Evolutionary conservation across 2,329 filamentous ascomycete species (phyloP).

Genomic region (Clarireedia monteithiana): DNA sequence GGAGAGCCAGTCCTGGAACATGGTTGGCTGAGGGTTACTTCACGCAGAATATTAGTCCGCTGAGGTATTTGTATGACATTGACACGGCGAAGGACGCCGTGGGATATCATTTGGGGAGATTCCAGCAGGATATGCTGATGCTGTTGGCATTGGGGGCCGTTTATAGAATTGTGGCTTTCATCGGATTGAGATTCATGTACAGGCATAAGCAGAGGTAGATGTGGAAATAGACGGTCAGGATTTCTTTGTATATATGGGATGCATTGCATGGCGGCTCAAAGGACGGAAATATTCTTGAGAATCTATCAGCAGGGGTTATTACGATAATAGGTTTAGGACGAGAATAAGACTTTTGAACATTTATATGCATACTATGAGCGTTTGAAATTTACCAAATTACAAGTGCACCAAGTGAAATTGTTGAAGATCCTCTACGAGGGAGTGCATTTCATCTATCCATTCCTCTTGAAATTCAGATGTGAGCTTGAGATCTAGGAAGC

Average conservation of each 20-base stretch:
- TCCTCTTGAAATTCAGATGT: too few species aligned
- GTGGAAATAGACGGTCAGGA: neutral
- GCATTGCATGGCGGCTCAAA: too few species aligned
- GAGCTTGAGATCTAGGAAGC: too few species aligned
- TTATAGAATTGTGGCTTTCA: slow-evolving; percentile 35
- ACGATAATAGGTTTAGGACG: too few species aligned
- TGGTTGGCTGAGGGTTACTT: slow-evolving; percentile 52
- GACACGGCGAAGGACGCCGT: slow-evolving; percentile 36
- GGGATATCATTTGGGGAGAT: slow-evolving; percentile 40
- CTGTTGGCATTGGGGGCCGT: slow-evolving; percentile 27
- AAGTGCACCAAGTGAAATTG: too few species aligned
- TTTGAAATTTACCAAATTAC: too few species aligned
- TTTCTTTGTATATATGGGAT: neutral
- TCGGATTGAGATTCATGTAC: slow-evolving; percentile 30
- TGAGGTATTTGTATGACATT: slow-evolving; percentile 43
- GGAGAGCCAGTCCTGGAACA: slow-evolving; percentile 40
- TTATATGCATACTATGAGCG: too few species aligned
- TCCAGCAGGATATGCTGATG: slow-evolving; percentile 38
- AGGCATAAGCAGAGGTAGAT: slow-evolving; percentile 20
- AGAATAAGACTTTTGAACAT: too few species aligned
- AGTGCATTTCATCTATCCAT: too few species aligned
- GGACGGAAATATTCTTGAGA: too few species aligned
- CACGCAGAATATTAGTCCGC: slow-evolving; percentile 40
- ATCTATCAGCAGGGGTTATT: too few species aligned
- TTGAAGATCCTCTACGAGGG: too few species aligned